Evolutionary conservation across 129 eudicot species (phyloP).

Genomic region (Ambrosia artemisiifolia): DNA sequence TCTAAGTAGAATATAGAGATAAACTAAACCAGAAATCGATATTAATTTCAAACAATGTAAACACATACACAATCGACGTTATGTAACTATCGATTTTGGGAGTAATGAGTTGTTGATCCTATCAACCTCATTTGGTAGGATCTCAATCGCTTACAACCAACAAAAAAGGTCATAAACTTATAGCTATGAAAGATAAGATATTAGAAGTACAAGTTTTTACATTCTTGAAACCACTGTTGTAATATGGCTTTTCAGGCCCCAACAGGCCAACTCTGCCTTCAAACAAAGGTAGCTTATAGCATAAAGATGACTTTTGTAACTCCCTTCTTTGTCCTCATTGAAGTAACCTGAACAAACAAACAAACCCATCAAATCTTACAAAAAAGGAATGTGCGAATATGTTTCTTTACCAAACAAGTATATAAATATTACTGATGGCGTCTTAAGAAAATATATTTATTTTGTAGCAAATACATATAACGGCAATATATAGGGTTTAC

Average conservation of each 20-base stretch:
- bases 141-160: background rate
- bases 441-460: background rate
- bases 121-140: background rate
- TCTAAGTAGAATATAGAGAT: background rate
- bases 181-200: background rate
- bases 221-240: background rate
- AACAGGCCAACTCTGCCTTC: background rate
- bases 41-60: too few relatives aligned
- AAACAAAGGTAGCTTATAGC: conserved; percentile 5
- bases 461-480: background rate
- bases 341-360: conserved; percentile 51
- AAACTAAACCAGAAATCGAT: too few relatives aligned
- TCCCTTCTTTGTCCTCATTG: too few relatives aligned
- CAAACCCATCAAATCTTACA: background rate
- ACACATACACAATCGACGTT: background rate
- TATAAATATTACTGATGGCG: background rate
- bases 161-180: background rate
- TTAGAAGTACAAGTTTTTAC: background rate
- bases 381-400: background rate
- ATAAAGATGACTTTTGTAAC: too few relatives aligned
- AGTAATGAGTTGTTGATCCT: background rate
- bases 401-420: background rate
- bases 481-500: background rate
- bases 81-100: background rate
- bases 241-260: background rate